Percentiles rank a stretch among this genome's conserved stretches.
phyloP scores from a whole-genome alignment of 2,329 filamentous ascomycete species.

The Epichloe glyceriae region DNA sequence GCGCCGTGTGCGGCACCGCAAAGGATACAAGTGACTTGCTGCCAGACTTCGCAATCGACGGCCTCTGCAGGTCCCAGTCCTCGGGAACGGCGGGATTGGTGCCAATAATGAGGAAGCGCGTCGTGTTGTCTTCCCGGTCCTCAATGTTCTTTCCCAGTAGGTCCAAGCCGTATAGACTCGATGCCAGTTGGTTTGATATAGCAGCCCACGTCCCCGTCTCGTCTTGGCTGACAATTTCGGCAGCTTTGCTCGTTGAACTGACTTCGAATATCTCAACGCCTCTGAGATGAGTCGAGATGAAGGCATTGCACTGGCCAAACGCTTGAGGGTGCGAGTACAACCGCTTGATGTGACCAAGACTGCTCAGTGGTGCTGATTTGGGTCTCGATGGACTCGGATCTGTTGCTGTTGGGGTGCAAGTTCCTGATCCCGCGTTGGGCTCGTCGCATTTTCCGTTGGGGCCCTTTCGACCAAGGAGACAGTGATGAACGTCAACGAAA shows the following conservation, averaged over 20 bases:
- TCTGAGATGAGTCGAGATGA: constrained; percentile 57
- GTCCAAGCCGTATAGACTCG: constrained; percentile 51
- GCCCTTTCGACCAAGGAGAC: constrained; percentile 49
- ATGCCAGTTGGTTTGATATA: constrained; percentile 65
- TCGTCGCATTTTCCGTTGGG: constrained; percentile 16
- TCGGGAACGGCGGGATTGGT: constrained; percentile 16
- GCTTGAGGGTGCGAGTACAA: constrained; percentile 93
- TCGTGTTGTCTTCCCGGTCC: constrained; percentile 64
- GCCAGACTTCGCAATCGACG: constrained; percentile 13
- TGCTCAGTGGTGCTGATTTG: constrained; percentile 32
- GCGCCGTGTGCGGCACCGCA: constrained; percentile 61
- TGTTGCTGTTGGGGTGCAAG: constrained; percentile 35
- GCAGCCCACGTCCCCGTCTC: constrained; percentile 53
- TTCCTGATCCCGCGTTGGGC: constrained; percentile 24
- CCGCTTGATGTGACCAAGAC: constrained; percentile 52
- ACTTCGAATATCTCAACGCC: constrained; percentile 71
- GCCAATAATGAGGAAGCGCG: constrained; percentile 59
- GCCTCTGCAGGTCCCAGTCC: constrained; percentile 15
- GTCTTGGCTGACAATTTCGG: constrained; percentile 57
- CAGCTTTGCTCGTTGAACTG: constrained; percentile 73
- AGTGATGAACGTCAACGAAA: constrained; percentile 83
- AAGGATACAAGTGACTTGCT: constrained; percentile 72
- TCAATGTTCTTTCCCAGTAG: constrained; percentile 59
- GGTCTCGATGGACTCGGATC: constrained; percentile 32
- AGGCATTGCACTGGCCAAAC: constrained; percentile 77